These are phyloP conservation scores for Erodium texanum DNA, from an alignment of 441 rosid genomes.

Conservation along the genomic window DNA sequence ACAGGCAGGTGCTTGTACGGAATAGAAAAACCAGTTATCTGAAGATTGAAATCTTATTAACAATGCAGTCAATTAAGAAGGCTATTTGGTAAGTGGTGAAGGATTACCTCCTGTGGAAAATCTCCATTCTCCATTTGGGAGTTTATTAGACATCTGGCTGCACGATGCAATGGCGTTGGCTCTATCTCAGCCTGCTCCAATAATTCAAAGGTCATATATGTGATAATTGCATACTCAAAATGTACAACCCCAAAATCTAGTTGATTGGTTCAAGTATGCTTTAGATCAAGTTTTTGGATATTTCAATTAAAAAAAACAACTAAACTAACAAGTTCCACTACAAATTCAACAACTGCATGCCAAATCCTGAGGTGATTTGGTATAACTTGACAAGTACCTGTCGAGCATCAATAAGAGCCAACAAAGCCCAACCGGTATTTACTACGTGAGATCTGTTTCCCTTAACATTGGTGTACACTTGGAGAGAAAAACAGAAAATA, in stretches of 20 bases:
- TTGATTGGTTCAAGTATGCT: not conserved
- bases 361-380: too few relatives aligned
- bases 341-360: not conserved
- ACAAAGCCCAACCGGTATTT: constrained; percentile 80
- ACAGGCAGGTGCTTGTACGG: not conserved
- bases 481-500: not conserved
- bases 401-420: constrained; percentile 56
- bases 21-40: not conserved
- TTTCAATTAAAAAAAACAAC: not conserved
- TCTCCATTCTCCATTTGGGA: constrained; percentile 30
- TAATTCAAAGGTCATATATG: not conserved
- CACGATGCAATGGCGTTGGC: constrained; percentile 41
- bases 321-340: not conserved
- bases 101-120: constrained; percentile 39
- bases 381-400: constrained; percentile 32
- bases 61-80: not conserved
- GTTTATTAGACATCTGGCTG: constrained; percentile 38
- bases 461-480: constrained; percentile 47
- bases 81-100: not conserved
- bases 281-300: not conserved
- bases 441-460: constrained; percentile 56
- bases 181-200: constrained; percentile 36
- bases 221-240: not conserved
- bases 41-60: not conserved
- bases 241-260: not conserved